Conservation (phyloP, 1,284 basidiomycete species). For the Malassezia arunalokei region DNA sequence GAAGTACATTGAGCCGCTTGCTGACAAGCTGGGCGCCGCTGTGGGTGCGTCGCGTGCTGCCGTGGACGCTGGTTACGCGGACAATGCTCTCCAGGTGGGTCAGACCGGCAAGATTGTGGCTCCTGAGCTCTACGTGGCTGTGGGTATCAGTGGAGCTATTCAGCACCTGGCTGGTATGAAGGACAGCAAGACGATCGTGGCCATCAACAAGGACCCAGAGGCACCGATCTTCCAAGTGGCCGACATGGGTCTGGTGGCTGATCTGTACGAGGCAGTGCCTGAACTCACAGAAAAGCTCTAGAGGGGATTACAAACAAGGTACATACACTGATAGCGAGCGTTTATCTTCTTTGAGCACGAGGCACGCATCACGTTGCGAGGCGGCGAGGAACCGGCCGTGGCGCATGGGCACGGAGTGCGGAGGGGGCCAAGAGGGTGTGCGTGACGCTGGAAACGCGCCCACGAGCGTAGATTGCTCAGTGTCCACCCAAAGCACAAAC, state of each 20-base stretch:
- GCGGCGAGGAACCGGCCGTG: neutral
- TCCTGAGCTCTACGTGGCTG: conserved; percentile 85
- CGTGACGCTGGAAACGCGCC: neutral
- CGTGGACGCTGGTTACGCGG: conserved; percentile 94
- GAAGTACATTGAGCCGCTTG: conserved; percentile 75
- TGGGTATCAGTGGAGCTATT: conserved; percentile 95
- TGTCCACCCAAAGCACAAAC: neutral
- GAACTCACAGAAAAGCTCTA: conserved; percentile 27
- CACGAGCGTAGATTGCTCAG: neutral
- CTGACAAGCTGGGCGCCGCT: conserved; percentile 83
- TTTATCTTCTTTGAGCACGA: neutral
- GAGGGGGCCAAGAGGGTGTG: neutral
- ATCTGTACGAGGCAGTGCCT: conserved; percentile 46
- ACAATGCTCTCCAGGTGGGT: conserved; percentile 95
- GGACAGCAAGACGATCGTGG: conserved; percentile 94
- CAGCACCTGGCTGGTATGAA: conserved; percentile 99
- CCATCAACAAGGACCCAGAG: conserved; percentile 97
- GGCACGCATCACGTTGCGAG: neutral
- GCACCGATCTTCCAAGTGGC: conserved; percentile 99
- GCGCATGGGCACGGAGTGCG: neutral
- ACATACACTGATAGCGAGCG: neutral
- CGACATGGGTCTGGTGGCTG: conserved; percentile 77
- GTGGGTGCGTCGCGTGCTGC: conserved; percentile 94
- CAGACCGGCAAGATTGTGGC: conserved; percentile 78
- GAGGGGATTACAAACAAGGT: neutral